Base-by-base conservation (phyloP, 129 eudicot genomes). In the Dittrichia graveolens region DNA sequence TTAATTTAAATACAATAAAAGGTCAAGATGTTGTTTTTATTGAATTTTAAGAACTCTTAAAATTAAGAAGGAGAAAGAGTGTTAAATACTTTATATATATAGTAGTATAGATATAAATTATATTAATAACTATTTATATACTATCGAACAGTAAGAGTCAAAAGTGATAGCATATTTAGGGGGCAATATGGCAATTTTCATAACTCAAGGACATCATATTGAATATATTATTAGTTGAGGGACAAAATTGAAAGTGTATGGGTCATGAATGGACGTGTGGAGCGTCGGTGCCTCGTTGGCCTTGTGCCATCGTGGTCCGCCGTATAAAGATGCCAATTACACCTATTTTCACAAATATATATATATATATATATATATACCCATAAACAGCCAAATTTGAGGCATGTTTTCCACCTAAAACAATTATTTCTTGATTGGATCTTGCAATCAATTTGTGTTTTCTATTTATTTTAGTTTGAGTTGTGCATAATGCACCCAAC, bases 261-360 rank as follows among this genome's bases (percentile, higher is more conserved):
- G 63, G 5, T 37, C 6, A 59, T 48, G 48, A 24, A 9, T 7
- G 63, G 10, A 5, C 8, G 38, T 40, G 39, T 65, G 59, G 59
- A 68, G 48, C 66, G 74, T 75, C 74, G 74, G 80, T 75, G 67
- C 41, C 6, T 7, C 9, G 47, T 5, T 5, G 47, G 31, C 31
- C 31, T 72, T 39, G 57, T 73, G 77, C 60, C 61, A 73, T 61
- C 41, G 24, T 38, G 61, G 24, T 14, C 61, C 35, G 38, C 54
- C 68, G 67, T 44, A 65, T 65, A 24, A 24, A 66, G 67, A 75
- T 75, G 80, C 80, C 74, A 15, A 65, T 42, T 45, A 65, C 80
- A 75, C 58, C 69, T 61, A 41, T 48, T 64, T 46, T 47, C 50
- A 38, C 45, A 43, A 2, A 59, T 0, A 60, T 45, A 14, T 61